Percentiles rank a stretch among this genome's conserved stretches.
Evolutionary conservation across 129 eudicot genomes (phyloP).

Genomic region (Saposhnikovia divaricata): DNA sequence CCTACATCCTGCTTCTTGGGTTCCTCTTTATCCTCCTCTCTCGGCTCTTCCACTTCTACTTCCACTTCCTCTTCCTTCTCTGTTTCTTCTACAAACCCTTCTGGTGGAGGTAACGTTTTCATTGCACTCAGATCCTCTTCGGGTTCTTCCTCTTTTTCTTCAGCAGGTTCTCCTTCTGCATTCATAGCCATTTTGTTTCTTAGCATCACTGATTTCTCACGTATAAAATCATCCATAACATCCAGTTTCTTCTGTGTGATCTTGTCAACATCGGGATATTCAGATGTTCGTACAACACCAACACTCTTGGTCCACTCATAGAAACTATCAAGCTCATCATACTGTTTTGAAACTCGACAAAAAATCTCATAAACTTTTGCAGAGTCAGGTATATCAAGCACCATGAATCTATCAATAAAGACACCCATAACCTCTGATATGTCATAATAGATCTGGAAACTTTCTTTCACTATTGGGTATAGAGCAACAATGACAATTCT

Average conservation of each 20-base stretch:
- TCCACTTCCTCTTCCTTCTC: constrained; percentile 15
- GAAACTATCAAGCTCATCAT: constrained; percentile 57
- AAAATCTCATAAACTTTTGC: constrained; percentile 47
- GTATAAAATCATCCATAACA: constrained; percentile 54
- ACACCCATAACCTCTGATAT: constrained; percentile 52
- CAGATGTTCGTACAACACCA: constrained; percentile 56
- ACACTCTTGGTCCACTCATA: constrained; percentile 57
- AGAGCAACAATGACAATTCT: constrained; percentile 66
- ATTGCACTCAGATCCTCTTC: constrained; percentile 36
- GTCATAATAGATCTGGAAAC: constrained; percentile 66
- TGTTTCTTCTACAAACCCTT: constrained; percentile 20
- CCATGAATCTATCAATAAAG: constrained; percentile 46
- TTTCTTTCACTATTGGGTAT: constrained; percentile 62
- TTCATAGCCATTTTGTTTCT: constrained; percentile 7
- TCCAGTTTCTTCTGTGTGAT: constrained; percentile 60
- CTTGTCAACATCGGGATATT: constrained; percentile 69
- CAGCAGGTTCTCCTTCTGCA: constrained; percentile 22
- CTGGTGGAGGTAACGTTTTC: constrained; percentile 48
- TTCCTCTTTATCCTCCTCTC: constrained; percentile 15
- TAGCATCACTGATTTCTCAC: constrained; percentile 35
- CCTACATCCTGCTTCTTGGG: constrained; percentile 32
- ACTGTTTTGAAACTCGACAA: constrained; percentile 55
- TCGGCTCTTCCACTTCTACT: constrained; percentile 9
- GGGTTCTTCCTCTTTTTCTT: constrained; percentile 19
- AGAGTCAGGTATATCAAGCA: constrained; percentile 43